phyloP scores from a whole-genome alignment of 2,329 filamentous ascomycete genomes.

The Bipolaris zeicola region DNA sequence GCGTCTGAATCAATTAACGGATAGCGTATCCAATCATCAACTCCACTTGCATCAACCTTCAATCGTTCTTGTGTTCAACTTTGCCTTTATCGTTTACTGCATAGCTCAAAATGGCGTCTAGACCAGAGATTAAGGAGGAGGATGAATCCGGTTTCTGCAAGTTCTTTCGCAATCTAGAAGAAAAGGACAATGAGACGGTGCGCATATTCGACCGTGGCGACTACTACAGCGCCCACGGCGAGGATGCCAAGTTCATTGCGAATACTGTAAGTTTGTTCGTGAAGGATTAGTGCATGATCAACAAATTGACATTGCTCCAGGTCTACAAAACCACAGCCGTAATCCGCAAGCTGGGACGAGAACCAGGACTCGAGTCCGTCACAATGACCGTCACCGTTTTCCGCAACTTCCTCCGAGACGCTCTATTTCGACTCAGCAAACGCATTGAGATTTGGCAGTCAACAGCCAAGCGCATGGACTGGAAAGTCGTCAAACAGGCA shows the following conservation, averaged over 20 bases:
- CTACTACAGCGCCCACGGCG: constrained; percentile 92
- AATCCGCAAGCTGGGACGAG: constrained; percentile 83
- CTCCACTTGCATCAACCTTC: neutral
- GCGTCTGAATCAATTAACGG: constrained; percentile 11
- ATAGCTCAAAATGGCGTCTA: constrained; percentile 54
- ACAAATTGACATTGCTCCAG: constrained; percentile 46
- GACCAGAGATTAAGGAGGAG: constrained; percentile 73
- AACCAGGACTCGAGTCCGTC: constrained; percentile 86
- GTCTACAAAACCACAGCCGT: constrained; percentile 99
- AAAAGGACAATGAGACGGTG: constrained; percentile 73
- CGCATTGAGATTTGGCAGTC: constrained; percentile 89
- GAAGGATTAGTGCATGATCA: too few species aligned
- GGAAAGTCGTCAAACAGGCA: constrained; percentile 87
- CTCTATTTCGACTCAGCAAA: constrained; percentile 88
- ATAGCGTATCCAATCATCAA: constrained; percentile 5
- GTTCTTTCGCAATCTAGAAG: constrained; percentile 86
- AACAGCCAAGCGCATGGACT: constrained; percentile 75
- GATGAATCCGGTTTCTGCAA: constrained; percentile 97
- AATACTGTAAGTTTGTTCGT: constrained; percentile 63
- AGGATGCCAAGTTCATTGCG: constrained; percentile 83
- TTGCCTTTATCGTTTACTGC: neutral
- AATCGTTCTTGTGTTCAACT: neutral
- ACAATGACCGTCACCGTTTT: constrained; percentile 96
- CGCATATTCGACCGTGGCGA: constrained; percentile 93
- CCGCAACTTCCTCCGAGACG: constrained; percentile 92